Evolutionary conservation across 164 flowering plant genomes (phyloP), one percentile per base, ranked within the genome.

Genomic region (Warburgia ugandensis): DNA sequence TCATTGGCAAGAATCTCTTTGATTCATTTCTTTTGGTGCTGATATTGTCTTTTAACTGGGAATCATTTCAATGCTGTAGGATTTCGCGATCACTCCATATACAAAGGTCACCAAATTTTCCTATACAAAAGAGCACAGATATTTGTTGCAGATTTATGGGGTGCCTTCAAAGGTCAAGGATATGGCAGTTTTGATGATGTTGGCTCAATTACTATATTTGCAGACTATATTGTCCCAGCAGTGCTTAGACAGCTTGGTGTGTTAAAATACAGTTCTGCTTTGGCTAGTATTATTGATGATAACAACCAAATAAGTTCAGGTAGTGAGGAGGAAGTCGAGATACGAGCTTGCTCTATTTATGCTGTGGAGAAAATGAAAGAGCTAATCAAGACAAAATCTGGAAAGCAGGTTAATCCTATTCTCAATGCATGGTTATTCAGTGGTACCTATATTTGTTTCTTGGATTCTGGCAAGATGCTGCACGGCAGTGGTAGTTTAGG

Each of bases 81-180:
- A 26, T 92, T 88, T 46, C 73, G 95, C 33, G 98, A 92, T 59
- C 98, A 92, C 61, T 70, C 98, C 13, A 60, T 92, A 19, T 92
- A 92, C 72, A 92, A 88, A 76, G 98, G 96, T 23, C 92, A 61
- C 69, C 98, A 88, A 47, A 68, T 92, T 48, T 92, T 92, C 68
- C 62, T 92, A 55, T 92, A 92, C 51, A 92, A 88, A 71, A 80
- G 98, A 68, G 98, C 98, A 52, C 98, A 92, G 73, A 88, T 88
- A 64, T 92, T 88, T 70, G 94, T 71, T 45, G 90, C 96, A n/a
- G 98, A 92, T 68, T 47, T 92, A 47, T 85, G 92, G 87, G 95
- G 98, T 60, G 96, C 98, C 61, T 92, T 88, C 66, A 78, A 73
- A 64, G 96, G 98, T 46, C 68, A 77, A 70, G 77, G 91, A 47